Conservation (phyloP, 495 filamentous ascomycete species). For the Podospora comata region DNA sequence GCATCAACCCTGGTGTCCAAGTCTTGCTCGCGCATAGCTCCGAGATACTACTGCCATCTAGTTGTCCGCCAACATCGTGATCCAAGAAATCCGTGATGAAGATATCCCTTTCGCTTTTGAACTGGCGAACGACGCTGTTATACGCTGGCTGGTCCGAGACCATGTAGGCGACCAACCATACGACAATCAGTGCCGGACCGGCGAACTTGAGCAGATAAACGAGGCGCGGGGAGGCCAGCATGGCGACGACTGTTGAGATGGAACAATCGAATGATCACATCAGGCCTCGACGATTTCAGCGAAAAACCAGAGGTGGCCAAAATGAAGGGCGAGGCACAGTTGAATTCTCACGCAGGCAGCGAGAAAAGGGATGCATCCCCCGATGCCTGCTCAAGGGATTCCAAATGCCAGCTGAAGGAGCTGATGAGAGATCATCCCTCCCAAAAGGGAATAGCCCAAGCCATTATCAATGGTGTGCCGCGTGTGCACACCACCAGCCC, state of each 20-base stretch:
- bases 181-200: conserved; percentile 18
- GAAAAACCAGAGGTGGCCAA: neutral
- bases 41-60: conserved; percentile 28
- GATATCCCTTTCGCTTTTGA: conserved; percentile 24
- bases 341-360: neutral
- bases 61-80: conserved; percentile 33
- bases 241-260: conserved; percentile 10
- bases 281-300: neutral
- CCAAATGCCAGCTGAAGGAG: neutral
- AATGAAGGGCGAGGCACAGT: neutral
- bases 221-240: conserved; percentile 22
- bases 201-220: conserved; percentile 22
- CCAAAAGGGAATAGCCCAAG: neutral
- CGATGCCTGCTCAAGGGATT: neutral
- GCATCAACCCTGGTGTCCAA: conserved; percentile 33
- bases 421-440: neutral
- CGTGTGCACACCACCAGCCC: neutral
- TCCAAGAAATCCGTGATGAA: conserved; percentile 33
- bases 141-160: conserved; percentile 19
- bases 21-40: conserved; percentile 31
- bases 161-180: conserved; percentile 22
- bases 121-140: conserved; percentile 19
- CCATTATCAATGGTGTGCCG: neutral
- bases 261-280: neutral
- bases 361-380: neutral